Evolutionary conservation across 495 filamentous ascomycete genomes (phyloP).

Genomic region (Neurospora discreta): DNA sequence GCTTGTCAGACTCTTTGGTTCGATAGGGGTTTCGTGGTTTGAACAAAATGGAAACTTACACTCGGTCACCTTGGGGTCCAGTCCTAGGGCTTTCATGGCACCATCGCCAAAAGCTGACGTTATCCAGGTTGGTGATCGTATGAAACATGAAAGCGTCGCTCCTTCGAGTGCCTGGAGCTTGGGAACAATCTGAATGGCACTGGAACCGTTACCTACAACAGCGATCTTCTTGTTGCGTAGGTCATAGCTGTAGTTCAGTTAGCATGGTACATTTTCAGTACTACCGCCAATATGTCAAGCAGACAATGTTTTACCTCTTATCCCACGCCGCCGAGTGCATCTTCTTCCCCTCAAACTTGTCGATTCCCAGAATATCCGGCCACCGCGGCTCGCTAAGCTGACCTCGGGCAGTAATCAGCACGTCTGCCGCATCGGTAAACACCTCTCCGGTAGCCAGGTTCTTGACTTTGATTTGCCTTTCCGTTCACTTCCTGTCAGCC

Average conservation of each 20-base stretch:
- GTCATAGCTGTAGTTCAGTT: conserved; percentile 26
- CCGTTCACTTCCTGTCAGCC: not conserved
- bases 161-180: conserved; percentile 45
- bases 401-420: conserved; percentile 54
- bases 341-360: conserved; percentile 41
- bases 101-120: conserved; percentile 29
- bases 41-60: conserved; percentile 19
- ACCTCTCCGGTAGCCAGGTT: conserved; percentile 24
- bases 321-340: conserved; percentile 49
- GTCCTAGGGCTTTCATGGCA: conserved; percentile 27
- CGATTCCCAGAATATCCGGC: conserved; percentile 47
- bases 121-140: conserved; percentile 61
- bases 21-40: not conserved
- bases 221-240: conserved; percentile 41
- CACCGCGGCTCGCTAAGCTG: conserved; percentile 49
- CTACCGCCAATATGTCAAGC: not conserved
- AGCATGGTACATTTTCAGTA: not conserved
- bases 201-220: conserved; percentile 49
- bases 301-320: conserved; percentile 8
- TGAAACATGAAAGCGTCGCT: conserved; percentile 50
- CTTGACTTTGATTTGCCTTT: conserved; percentile 18
- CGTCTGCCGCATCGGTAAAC: conserved; percentile 35
- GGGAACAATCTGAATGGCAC: conserved; percentile 61
- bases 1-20: not conserved
- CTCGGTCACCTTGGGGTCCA: conserved; percentile 22